Percentiles rank a stretch among this genome's conserved stretches.
Conservation (phyloP, 73 alveolate species). For the Paramecium caudatum region DNA sequence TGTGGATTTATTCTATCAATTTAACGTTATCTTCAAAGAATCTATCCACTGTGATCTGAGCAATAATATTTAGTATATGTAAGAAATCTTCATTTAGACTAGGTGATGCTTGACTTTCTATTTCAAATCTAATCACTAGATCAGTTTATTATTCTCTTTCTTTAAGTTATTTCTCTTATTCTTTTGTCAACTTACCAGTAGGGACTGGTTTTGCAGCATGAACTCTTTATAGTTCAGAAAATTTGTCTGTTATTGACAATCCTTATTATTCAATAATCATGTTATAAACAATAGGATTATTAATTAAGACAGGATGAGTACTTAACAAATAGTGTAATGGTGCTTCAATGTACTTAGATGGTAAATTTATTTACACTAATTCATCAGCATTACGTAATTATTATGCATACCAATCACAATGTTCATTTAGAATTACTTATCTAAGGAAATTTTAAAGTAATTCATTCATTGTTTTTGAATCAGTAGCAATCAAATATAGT, state of each 20-base stretch:
- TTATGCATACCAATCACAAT: constrained; percentile 62
- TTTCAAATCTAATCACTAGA: neutral
- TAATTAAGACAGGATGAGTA: neutral
- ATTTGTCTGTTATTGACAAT: constrained; percentile 27
- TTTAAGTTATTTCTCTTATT: neutral
- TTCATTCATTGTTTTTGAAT: neutral
- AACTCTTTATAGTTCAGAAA: neutral
- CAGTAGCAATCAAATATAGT: constrained; percentile 14
- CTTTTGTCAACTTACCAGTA: constrained; percentile 24
- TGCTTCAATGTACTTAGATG: constrained; percentile 24
- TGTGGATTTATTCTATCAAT: neutral
- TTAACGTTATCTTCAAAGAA: constrained; percentile 51
- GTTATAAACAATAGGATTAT: constrained; percentile 22
- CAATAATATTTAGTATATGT: neutral
- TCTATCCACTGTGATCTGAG: constrained; percentile 14
- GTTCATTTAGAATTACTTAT: constrained; percentile 56
- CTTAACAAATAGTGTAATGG: constrained; percentile 7
- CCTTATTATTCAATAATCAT: neutral
- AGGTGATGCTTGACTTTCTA: neutral
- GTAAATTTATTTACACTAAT: neutral
- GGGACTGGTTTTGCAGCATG: constrained; percentile 12
- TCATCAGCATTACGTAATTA: neutral
- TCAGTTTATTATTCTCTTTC: constrained; percentile 42
- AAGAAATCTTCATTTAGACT: constrained; percentile 1
- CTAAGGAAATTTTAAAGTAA: neutral